phyloP scores from a whole-genome alignment of 495 filamentous ascomycete species.

The Penicillium longicatenatum region DNA sequence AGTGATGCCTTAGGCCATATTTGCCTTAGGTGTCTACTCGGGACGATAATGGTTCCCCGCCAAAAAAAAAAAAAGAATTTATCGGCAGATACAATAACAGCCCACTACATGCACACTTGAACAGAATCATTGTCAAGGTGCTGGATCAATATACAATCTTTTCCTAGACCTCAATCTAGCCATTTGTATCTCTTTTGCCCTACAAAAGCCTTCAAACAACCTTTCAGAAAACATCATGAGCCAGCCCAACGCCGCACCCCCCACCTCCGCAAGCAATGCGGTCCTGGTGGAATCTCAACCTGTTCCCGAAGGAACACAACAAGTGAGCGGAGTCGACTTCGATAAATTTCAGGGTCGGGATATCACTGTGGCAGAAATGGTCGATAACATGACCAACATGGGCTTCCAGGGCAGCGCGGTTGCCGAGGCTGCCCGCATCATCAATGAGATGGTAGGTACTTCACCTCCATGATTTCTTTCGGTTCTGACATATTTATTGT shows the following conservation, averaged over 20 bases:
- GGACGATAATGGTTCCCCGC: slow-evolving; percentile 4
- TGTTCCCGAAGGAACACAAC: slow-evolving; percentile 68
- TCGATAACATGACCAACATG: slow-evolving; percentile 79
- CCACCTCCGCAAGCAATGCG: slow-evolving; percentile 72
- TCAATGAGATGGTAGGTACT: slow-evolving; percentile 83
- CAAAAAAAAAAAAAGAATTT: slow-evolving; percentile 4
- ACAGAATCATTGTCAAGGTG: neutral
- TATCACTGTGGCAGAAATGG: slow-evolving; percentile 82
- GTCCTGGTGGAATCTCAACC: slow-evolving; percentile 88
- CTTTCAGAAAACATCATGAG: slow-evolving; percentile 16
- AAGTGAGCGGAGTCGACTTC: slow-evolving; percentile 89
- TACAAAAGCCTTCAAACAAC: neutral
- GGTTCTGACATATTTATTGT: neutral
- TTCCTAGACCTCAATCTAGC: neutral
- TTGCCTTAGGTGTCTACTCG: neutral
- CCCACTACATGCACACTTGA: neutral
- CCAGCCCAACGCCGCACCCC: slow-evolving; percentile 41
- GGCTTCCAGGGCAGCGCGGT: slow-evolving; percentile 92
- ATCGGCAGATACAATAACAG: neutral
- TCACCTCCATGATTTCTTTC: neutral
- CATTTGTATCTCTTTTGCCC: neutral
- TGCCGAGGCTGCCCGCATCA: slow-evolving; percentile 79
- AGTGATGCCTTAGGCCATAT: neutral
- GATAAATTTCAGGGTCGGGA: slow-evolving; percentile 69
- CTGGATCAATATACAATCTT: neutral